A percentile compares a stretch with the other conserved stretches of the same genome.
Evolutionary conservation across 352 stramenopile species (phyloP).

Genomic region (Phytophthora constricta): DNA sequence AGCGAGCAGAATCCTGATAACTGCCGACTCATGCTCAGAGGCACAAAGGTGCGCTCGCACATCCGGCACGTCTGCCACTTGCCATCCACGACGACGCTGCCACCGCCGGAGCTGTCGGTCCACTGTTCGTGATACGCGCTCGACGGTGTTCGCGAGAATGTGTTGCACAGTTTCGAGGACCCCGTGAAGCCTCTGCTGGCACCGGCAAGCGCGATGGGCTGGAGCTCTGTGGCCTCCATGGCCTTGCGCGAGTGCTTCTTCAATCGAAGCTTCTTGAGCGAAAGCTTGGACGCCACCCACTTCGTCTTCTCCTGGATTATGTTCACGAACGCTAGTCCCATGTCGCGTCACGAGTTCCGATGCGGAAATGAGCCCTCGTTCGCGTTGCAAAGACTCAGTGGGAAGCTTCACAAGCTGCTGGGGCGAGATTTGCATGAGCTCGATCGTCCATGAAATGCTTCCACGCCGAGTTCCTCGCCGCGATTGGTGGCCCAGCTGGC

Average conservation of each 20-base stretch:
- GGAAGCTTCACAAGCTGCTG: neutral
- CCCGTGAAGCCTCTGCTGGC: slow-evolving; percentile 45
- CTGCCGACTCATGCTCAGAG: slow-evolving; percentile 32
- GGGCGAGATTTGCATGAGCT: neutral
- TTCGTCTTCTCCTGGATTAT: slow-evolving; percentile 36
- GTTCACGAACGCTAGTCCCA: slow-evolving; percentile 31
- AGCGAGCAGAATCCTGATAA: slow-evolving; percentile 48
- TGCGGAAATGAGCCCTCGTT: slow-evolving; percentile 1
- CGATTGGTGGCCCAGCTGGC: slow-evolving; percentile 1
- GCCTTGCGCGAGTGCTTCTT: slow-evolving; percentile 30
- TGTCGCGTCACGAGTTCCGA: slow-evolving; percentile 19
- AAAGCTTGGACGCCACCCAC: slow-evolving; percentile 38
- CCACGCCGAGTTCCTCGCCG: neutral
- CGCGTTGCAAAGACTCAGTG: neutral
- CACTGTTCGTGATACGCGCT: slow-evolving; percentile 21
- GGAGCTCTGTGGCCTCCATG: slow-evolving; percentile 33
- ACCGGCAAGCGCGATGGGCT: slow-evolving; percentile 42
- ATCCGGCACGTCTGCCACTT: slow-evolving; percentile 42
- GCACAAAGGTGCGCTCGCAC: slow-evolving; percentile 46
- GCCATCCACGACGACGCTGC: slow-evolving; percentile 7
- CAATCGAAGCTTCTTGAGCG: slow-evolving; percentile 28
- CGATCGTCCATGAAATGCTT: neutral
- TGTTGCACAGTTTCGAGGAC: slow-evolving; percentile 43
- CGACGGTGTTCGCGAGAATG: slow-evolving; percentile 37
- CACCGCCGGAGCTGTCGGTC: slow-evolving; percentile 27